Base-by-base conservation (phyloP, 768 basidiomycete genomes). In the Trametopsis cervina region DNA sequence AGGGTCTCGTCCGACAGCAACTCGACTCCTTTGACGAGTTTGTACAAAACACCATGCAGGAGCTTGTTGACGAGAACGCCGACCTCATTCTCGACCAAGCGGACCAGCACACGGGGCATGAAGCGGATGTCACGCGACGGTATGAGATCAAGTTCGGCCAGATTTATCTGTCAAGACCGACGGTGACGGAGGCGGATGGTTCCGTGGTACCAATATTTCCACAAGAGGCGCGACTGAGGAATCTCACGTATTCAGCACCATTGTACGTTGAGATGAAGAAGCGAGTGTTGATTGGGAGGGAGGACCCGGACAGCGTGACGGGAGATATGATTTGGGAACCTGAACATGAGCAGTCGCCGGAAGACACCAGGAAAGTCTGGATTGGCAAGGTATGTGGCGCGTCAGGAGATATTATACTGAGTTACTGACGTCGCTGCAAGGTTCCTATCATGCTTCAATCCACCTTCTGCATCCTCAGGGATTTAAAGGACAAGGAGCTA, bases 41-140 rank as follows among this genome's bases (percentile, higher is more conserved):
- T 60, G 90, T 99, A 26, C 92, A 97, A 63, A 97, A 97, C 58
- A 97, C 93, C 12, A 96, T 99, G 93, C 95, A 98, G 68, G 96
- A 98, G 64, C 76, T 99, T 21, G 94, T 99, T 18, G 96, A 97
- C 64, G 96, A 99, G 69, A 90, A 90, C 55, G 70, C 85, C n/a
- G 90, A 91, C 59, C 80, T 99, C 60, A 93, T 95, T 55, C 73
- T 99, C 41, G 95, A 98, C 69, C 96, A 98, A 68, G 87, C 87
- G 44, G 86, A 90, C 64, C 96, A 99, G 67, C 92, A 96, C 64
- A 88, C 93, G 7, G 95, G 95, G 4, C 85, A 88, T 54, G 80
- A 85, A 38, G 68, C 73, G 36, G 78, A 80, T 52, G 83, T 83
- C 71, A 83, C 91, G 63, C 82, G 91, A 55, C 90, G 96, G 49